phyloP scores from a whole-genome alignment of 768 basidiomycete genomes.

The Lentinula detonsa region DNA sequence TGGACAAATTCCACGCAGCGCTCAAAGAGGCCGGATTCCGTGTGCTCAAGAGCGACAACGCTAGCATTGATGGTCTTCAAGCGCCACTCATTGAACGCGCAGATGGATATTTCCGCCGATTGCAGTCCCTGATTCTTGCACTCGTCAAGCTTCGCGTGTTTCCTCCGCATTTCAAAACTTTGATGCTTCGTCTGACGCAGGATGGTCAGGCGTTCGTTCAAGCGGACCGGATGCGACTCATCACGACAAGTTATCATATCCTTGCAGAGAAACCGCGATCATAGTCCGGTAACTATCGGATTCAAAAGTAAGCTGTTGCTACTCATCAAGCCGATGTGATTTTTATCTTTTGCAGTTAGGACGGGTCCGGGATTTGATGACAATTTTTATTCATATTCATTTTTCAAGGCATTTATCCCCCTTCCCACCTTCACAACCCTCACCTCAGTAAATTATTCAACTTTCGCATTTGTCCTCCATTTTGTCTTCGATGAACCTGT shows the following conservation, averaged over 20 bases:
- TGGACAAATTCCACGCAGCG: not conserved
- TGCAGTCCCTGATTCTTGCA: not conserved
- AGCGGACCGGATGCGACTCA: constrained; percentile 2
- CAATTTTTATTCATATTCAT: not conserved
- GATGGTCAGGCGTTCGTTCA: not conserved
- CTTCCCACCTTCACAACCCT: not conserved
- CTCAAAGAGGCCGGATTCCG: not conserved
- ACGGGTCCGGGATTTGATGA: not conserved
- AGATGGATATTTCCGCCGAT: constrained; percentile 3
- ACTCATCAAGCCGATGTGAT: not conserved
- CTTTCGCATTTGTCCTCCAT: not conserved
- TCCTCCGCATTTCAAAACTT: not conserved
- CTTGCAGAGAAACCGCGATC: constrained; percentile 1
- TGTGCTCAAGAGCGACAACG: not conserved
- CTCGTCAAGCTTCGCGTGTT: not conserved
- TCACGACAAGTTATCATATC: constrained; percentile 3
- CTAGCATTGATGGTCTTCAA: not conserved
- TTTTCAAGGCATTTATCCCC: not conserved
- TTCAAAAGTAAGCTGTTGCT: not conserved
- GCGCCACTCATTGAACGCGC: constrained; percentile 2
- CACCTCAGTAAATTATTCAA: not conserved
- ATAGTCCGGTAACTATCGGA: not conserved
- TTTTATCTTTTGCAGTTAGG: not conserved
- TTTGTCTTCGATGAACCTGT: not conserved
- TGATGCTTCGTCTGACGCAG: not conserved